Evolutionary conservation across 805 yeast genomes (phyloP), one percentile per base, ranked within the genome.

Genomic region (Blastobotrys parvus): DNA sequence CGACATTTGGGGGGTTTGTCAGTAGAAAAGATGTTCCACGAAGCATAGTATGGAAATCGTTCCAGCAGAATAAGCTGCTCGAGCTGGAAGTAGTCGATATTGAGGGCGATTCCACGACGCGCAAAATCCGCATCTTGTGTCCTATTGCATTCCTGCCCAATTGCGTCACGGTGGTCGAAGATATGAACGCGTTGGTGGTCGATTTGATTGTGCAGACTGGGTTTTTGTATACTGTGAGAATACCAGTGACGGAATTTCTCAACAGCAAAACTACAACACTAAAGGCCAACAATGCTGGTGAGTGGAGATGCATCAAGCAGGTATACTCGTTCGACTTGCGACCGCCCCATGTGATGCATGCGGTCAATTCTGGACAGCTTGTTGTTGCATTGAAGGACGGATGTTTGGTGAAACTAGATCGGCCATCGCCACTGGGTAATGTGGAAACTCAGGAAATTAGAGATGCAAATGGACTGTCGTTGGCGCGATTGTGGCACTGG

Each of bases 361-460:
- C 80, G 1, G 60, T 78, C 13, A 69, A 74, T 25, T 48, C 63
- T 0, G 53, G 56, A 2, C 68, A 71, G 36, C 56, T 78, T 6
- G 57, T 87, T 2, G 76, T 82, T 0, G 69, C 86, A 3, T 65
- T 88, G 39, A 69, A 71, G 35, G 94, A 89, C 62, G 96, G 97
- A 20, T 86, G 89, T 1, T 58, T 88, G 34, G 62, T 86, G 39
- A 48, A 45, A 39, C 30, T 47, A 16, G 42, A 51, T 23, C 51
- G 68, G 31, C 36, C 51, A 5, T 17, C 45, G 16, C 49, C 62
- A 8, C 58, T 68, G 22, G 50, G 47, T 2, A 65, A 61, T 19
- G 58, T 53, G 65, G 34, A 74, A 64, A 44, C 75, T 73, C 7
- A 60, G 58, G 36, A 29, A 2, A 48, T 60, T 34, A 35, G 32